Conservation (phyloP, 2,329 filamentous ascomycete species). For the Fusarium armeniacum region DNA sequence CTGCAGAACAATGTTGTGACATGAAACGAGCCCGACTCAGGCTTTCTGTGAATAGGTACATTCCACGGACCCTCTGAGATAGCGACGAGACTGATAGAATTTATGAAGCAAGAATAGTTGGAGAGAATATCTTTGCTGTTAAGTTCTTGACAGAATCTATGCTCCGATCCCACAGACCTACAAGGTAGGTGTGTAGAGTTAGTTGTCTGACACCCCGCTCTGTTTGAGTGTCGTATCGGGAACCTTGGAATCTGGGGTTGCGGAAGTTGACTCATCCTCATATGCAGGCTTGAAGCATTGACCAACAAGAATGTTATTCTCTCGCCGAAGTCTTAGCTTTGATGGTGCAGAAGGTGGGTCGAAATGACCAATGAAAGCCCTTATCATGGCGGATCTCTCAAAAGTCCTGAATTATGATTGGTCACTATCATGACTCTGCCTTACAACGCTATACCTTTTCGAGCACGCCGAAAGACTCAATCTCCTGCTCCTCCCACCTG, state of each 20-base stretch:
- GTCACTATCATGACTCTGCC: slow-evolving; percentile 21
- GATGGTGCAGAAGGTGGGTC: slow-evolving; percentile 50
- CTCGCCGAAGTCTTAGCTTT: slow-evolving; percentile 55
- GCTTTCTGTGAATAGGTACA: background rate
- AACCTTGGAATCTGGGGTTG: slow-evolving; percentile 47
- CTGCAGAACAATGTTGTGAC: slow-evolving; percentile 8
- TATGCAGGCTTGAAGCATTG: slow-evolving; percentile 47
- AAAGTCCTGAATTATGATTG: slow-evolving; percentile 47
- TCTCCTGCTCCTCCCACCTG: slow-evolving; percentile 47
- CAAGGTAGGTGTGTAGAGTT: background rate
- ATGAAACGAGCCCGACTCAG: slow-evolving; percentile 1
- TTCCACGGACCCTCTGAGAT: background rate
- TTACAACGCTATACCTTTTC: slow-evolving; percentile 54
- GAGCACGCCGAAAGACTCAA: slow-evolving; percentile 63
- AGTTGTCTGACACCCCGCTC: background rate
- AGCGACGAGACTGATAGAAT: background rate
- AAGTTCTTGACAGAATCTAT: background rate
- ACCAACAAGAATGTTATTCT: slow-evolving; percentile 51
- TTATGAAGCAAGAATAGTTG: background rate
- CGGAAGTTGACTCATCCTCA: slow-evolving; percentile 53
- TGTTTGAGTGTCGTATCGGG: background rate
- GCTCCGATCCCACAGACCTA: background rate
- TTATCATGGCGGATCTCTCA: slow-evolving; percentile 23
- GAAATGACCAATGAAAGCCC: slow-evolving; percentile 47
- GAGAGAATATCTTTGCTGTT: background rate